Conservation (phyloP, 2,329 filamentous ascomycete species). For the Trematosphaeria pertusa region DNA sequence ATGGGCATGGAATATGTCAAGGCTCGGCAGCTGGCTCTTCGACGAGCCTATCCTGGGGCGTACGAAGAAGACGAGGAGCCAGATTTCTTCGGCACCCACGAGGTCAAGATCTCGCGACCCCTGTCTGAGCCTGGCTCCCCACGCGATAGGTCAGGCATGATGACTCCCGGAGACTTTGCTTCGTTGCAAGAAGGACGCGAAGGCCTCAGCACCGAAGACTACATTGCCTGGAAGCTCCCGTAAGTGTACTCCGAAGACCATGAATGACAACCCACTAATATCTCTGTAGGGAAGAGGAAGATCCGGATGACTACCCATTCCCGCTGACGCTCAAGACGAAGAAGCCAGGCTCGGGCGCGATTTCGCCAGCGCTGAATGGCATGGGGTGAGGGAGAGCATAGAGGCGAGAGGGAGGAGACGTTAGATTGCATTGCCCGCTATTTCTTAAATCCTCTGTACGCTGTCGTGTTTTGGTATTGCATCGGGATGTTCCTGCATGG, state of each 20-base stretch:
- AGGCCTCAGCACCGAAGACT: constrained; percentile 93
- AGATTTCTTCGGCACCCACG: constrained; percentile 89
- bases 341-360: constrained; percentile 44
- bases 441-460: too few species aligned
- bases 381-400: constrained; percentile 12
- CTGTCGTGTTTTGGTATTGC: constrained; percentile 5
- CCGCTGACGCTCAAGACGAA: constrained; percentile 69
- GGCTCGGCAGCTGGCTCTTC: constrained; percentile 87
- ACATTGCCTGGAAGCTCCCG: constrained; percentile 97
- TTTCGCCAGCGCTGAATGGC: constrained; percentile 43
- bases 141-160: constrained; percentile 90
- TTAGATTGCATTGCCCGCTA: too few species aligned
- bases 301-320: constrained; percentile 78
- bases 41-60: constrained; percentile 87
- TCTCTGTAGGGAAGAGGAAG: constrained; percentile 82
- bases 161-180: constrained; percentile 98
- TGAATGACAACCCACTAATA: constrained; percentile 35
- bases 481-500: constrained; percentile 5
- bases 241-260: constrained; percentile 64
- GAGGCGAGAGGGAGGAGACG: constrained; percentile 1
- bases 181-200: constrained; percentile 94
- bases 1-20: constrained; percentile 99
- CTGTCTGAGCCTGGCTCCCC: constrained; percentile 94
- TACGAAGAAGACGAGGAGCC: constrained; percentile 81
- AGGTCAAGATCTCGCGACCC: constrained; percentile 93